These are phyloP conservation scores for Cyberlindnera misumaiensis DNA, from an alignment of 805 yeast genomes.

Conservation along the genomic window DNA sequence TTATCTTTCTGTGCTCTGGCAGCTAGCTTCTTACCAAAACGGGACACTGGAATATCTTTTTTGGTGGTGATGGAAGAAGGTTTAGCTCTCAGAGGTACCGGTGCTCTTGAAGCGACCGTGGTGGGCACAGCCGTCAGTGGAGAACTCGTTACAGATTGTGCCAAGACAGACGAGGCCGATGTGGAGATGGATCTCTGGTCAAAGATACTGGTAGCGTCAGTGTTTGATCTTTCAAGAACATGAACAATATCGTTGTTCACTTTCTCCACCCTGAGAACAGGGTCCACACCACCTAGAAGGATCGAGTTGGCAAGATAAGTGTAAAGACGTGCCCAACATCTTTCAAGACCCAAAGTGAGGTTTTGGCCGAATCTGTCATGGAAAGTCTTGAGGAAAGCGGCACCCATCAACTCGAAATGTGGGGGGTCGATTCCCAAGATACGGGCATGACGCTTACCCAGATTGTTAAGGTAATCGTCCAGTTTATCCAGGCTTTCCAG, in stretches of 20 bases:
- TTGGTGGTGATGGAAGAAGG: background rate
- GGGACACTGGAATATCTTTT: background rate
- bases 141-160: background rate
- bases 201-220: constrained; percentile 5
- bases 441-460: constrained; percentile 73
- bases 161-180: constrained; percentile 2
- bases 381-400: constrained; percentile 61
- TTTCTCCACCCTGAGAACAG: constrained; percentile 29
- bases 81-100: background rate
- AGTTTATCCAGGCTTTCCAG: constrained; percentile 52
- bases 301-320: constrained; percentile 63
- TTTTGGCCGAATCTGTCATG: constrained; percentile 49
- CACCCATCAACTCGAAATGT: constrained; percentile 68
- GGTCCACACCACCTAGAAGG: constrained; percentile 42
- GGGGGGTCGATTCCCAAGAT: constrained; percentile 66
- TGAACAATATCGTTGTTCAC: constrained; percentile 5
- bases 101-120: background rate
- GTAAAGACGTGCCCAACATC: constrained; percentile 66
- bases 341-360: constrained; percentile 55
- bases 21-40: background rate
- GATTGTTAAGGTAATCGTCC: constrained; percentile 50
- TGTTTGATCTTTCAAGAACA: constrained; percentile 6
- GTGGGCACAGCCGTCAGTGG: background rate
- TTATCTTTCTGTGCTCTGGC: constrained; percentile 5
- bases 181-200: constrained; percentile 11